Evolutionary conservation across 2,329 filamentous ascomycete genomes (phyloP), one percentile per base, ranked within the genome.

Genomic region (Orbilia brochopaga): DNA sequence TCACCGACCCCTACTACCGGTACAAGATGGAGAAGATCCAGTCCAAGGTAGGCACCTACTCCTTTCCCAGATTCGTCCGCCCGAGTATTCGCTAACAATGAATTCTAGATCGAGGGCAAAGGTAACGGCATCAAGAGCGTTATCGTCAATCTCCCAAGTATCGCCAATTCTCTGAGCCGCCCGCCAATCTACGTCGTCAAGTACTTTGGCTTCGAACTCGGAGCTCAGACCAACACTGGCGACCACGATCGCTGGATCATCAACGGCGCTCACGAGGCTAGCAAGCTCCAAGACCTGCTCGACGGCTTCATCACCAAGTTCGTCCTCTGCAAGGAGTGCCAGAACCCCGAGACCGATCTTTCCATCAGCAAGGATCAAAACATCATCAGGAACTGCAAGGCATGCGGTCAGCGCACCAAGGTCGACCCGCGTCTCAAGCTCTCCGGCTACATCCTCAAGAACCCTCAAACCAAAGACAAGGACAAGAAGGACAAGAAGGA

Each of bases 21-120:
- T 99, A 99, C 88, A 99, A 99, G 88, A 99, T 99, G 94, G 94
- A 97, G 84, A 89, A 88, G 78, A 85, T 99, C 80, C 91, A 96
- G 85, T 96, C 94, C 81, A 99, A 99, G 66, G 66, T 70, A 64
- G 7, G 40, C 7, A 37, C 27, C 32, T 32, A 35, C 21, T 51
- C 4, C 37, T 6, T 17, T 19, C 32, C 21, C 46, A 2, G 50
- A 15, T 6, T n/a, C 2, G 10, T 10, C 48, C 15, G 6, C 30
- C 15, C 19, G 11, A 11, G 10, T 21, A 35, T 15, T 11, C 5
- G 40, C 53, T 55, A 55, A 70, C 54, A 10, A 24, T 40, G 5
- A 13, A 1, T 7, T 59, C 19, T 30, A 70, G 86, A 95, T 99
- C 78, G 94, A 99, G 84, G 94, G 94, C 83, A 99, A 99, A 83